These are phyloP conservation scores for Cladobotryum mycophilum DNA, from an alignment of 2,329 filamentous ascomycete species.

Conservation along the genomic window DNA sequence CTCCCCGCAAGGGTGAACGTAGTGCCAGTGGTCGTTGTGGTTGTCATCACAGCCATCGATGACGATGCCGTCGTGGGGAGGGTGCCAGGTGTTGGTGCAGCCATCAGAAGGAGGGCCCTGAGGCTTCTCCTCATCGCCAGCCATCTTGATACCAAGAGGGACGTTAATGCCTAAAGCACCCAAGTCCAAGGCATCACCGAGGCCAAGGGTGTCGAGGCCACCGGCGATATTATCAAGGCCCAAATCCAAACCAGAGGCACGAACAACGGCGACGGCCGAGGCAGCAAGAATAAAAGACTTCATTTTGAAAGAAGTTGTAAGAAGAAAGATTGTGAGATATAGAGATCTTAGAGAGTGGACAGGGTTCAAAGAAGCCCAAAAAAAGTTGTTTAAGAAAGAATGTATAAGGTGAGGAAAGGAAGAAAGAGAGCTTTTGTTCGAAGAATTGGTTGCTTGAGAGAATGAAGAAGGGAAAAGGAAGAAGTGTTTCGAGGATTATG, in stretches of 20 bases:
- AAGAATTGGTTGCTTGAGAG: slow-evolving; percentile 9
- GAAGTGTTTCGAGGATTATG: not conserved
- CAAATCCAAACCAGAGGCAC: slow-evolving; percentile 8
- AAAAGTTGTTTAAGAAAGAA: slow-evolving; percentile 16
- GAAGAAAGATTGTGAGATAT: not conserved
- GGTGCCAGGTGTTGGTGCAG: slow-evolving; percentile 30
- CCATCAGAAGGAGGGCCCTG: slow-evolving; percentile 17
- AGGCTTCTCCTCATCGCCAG: slow-evolving; percentile 16
- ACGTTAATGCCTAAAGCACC: not conserved
- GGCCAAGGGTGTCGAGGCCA: not conserved
- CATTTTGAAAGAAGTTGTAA: slow-evolving; percentile 17
- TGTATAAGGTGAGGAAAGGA: slow-evolving; percentile 10
- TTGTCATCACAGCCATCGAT: slow-evolving; percentile 32
- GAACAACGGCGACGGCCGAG: slow-evolving; percentile 12
- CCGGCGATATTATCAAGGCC: not conserved
- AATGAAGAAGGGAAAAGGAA: not conserved
- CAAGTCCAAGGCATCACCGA: not conserved
- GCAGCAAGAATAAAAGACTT: slow-evolving; percentile 19
- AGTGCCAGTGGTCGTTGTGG: slow-evolving; percentile 29
- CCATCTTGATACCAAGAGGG: not conserved
- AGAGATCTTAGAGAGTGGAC: slow-evolving; percentile 17
- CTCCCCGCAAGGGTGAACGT: slow-evolving; percentile 26
- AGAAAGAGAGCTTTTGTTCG: slow-evolving; percentile 8
- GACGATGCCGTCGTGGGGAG: slow-evolving; percentile 27
- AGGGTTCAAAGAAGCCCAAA: slow-evolving; percentile 15